phyloP scores from a whole-genome alignment of 2,329 filamentous ascomycete species.

The Hawksworthiomyces lignivorus region DNA sequence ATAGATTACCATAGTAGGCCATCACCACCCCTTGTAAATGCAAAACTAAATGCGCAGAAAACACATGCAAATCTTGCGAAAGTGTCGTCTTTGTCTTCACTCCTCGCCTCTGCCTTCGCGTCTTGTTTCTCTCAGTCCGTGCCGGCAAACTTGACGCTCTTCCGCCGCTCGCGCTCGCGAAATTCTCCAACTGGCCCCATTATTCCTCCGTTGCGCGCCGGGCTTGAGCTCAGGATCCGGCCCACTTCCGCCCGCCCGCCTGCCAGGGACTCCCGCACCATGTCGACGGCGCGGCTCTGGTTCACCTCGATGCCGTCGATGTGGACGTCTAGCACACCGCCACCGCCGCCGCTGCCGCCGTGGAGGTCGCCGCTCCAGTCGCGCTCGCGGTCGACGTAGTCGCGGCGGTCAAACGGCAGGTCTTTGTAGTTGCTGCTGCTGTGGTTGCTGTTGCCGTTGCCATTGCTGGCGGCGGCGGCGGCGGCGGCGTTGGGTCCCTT shows the following conservation, averaged over 20 bases:
- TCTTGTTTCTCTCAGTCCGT: too few species aligned
- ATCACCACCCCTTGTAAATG: too few species aligned
- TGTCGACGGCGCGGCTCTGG: slow-evolving; percentile 54
- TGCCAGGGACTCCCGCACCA: slow-evolving; percentile 45
- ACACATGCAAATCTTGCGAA: too few species aligned
- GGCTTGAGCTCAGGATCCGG: slow-evolving; percentile 43
- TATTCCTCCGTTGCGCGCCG: slow-evolving; percentile 25
- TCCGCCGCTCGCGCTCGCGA: slow-evolving; percentile 46
- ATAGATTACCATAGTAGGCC: too few species aligned
- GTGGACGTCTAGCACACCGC: slow-evolving; percentile 21
- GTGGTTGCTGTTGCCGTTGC: too few species aligned
- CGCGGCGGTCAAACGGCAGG: background rate
- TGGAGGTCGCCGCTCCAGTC: too few species aligned
- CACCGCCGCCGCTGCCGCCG: slow-evolving; percentile 12
- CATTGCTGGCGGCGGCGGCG: too few species aligned
- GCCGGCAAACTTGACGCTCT: slow-evolving; percentile 56
- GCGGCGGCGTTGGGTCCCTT: too few species aligned
- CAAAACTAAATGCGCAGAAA: too few species aligned
- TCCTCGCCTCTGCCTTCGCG: background rate
- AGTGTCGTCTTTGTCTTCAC: too few species aligned
- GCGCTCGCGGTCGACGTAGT: background rate
- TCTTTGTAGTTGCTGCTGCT: too few species aligned
- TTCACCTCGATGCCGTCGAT: slow-evolving; percentile 47
- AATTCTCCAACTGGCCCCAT: slow-evolving; percentile 13
- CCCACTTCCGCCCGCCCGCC: slow-evolving; percentile 16